phyloP scores from a whole-genome alignment of 2,329 filamentous ascomycete species.

The Elsinoe australis region DNA sequence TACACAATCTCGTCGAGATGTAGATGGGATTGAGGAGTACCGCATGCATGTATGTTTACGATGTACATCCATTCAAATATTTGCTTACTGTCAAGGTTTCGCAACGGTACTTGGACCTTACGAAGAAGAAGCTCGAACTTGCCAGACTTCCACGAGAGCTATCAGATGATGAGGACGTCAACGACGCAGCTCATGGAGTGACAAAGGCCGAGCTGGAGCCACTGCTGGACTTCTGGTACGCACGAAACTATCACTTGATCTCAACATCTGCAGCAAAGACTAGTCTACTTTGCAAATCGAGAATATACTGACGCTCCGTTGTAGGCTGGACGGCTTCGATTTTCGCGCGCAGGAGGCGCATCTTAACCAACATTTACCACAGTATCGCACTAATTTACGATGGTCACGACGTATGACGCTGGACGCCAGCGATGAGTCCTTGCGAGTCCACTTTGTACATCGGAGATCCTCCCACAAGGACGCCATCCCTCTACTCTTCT shows the following conservation, averaged over 20 bases:
- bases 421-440: not conserved
- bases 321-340: slow-evolving; percentile 58
- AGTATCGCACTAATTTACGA: slow-evolving; percentile 53
- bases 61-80: too few relatives aligned
- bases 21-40: slow-evolving; percentile 20
- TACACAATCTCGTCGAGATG: slow-evolving; percentile 6
- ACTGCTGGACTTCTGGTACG: slow-evolving; percentile 52
- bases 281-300: too few relatives aligned
- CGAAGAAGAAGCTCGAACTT: slow-evolving; percentile 58
- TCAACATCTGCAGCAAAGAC: too few relatives aligned
- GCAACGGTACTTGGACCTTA: slow-evolving; percentile 59
- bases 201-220: slow-evolving; percentile 57
- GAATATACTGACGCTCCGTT: too few relatives aligned
- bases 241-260: too few relatives aligned
- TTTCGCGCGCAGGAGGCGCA: slow-evolving; percentile 54
- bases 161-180: slow-evolving; percentile 5
- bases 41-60: slow-evolving; percentile 25
- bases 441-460: slow-evolving; percentile 57
- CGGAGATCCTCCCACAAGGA: slow-evolving; percentile 45
- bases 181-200: slow-evolving; percentile 35
- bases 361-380: slow-evolving; percentile 54
- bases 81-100: slow-evolving; percentile 47
- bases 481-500: slow-evolving; percentile 56
- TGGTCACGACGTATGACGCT: not conserved
- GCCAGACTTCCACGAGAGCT: slow-evolving; percentile 52